A percentile compares a stretch with the other conserved stretches of the same genome.
phyloP scores from a whole-genome alignment of 2,329 filamentous ascomycete species.

The Microdochium bolleyi region DNA sequence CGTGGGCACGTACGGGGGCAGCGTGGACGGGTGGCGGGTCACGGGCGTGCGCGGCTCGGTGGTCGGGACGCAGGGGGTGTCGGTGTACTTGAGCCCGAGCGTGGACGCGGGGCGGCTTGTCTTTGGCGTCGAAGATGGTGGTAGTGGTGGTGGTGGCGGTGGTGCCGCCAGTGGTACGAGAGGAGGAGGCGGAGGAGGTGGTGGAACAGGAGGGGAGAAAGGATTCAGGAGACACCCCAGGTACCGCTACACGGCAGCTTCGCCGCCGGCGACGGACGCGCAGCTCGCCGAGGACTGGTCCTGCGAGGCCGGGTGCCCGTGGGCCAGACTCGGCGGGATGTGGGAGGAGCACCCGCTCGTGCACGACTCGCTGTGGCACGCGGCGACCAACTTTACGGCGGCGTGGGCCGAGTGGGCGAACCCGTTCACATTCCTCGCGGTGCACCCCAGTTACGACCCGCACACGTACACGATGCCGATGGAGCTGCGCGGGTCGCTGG shows the following conservation, averaged over 20 bases:
- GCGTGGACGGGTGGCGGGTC: slow-evolving; percentile 14
- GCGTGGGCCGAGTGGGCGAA: slow-evolving; percentile 30
- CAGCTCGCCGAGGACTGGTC: not conserved
- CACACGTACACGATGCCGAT: slow-evolving; percentile 33
- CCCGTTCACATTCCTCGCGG: slow-evolving; percentile 29
- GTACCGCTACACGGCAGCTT: not conserved
- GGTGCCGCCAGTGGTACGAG: not conserved
- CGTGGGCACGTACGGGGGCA: slow-evolving; percentile 18
- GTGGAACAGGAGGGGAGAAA: too few species aligned
- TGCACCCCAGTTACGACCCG: slow-evolving; percentile 30
- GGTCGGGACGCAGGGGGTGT: slow-evolving; percentile 9
- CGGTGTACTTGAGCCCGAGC: not conserved
- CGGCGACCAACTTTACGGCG: slow-evolving; percentile 27
- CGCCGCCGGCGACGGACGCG: not conserved
- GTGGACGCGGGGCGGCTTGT: slow-evolving; percentile 3
- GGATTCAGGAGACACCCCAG: not conserved
- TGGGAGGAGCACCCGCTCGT: slow-evolving; percentile 33
- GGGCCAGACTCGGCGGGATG: slow-evolving; percentile 28
- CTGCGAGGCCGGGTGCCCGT: slow-evolving; percentile 7
- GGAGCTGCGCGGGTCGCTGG: slow-evolving; percentile 30
- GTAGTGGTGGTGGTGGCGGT: not conserved
- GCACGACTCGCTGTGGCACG: slow-evolving; percentile 27
- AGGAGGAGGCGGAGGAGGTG: too few species aligned
- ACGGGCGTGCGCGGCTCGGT: slow-evolving; percentile 19
- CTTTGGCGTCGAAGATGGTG: too few species aligned